Evolutionary conservation across 1,284 basidiomycete species (phyloP), one percentile per base, ranked within the genome.

Genomic region (Ceratobasidium sp.): DNA sequence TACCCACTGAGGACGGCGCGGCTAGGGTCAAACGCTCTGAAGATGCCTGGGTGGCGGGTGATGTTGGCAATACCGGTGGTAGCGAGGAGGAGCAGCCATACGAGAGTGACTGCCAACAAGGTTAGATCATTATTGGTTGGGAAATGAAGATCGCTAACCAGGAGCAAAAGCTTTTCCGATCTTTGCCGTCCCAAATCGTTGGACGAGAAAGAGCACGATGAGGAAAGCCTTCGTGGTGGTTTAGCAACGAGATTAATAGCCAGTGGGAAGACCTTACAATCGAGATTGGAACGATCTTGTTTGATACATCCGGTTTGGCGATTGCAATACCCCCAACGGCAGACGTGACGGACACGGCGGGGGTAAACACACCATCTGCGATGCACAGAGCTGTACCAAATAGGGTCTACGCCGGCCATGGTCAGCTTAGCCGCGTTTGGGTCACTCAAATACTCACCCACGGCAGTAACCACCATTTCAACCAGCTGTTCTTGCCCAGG

Each of bases 281-380:
- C 2, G 91, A 91, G 35, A 93, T 91, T 1, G 87, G 86, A 20
- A 87, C 85, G 59, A 92, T 86, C 60, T 89, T 84, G 14, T 83
- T 81, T 1, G 81, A 78, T 12, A 92, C 86, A 0, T 84, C 84
- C 0, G 88, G 86, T 77, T 88, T 88, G 3, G 90, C 90, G 20
- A 92, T 88, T 1, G 87, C 89, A 74, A 93, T 90, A 20, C 92
- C 92, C 20, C 86, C 88, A 0, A 93, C 90, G 3, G 91, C 91
- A 73, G 88, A 90, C 0, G 90, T 90, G 20, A 93, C 89, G 0
- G 90, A 92, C 2, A 93, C 91, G 3, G 92, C 91, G 16, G 91
- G 90, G 0, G 90, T 90, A 52, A 90, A 70, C 14, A 81, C 57
- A 35, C 75, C 79, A 54, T 55, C 60, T 27, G 68, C 48, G 5